Conservation (phyloP, 1,139 yeast species). For the Lodderomyces elongisporus region DNA sequence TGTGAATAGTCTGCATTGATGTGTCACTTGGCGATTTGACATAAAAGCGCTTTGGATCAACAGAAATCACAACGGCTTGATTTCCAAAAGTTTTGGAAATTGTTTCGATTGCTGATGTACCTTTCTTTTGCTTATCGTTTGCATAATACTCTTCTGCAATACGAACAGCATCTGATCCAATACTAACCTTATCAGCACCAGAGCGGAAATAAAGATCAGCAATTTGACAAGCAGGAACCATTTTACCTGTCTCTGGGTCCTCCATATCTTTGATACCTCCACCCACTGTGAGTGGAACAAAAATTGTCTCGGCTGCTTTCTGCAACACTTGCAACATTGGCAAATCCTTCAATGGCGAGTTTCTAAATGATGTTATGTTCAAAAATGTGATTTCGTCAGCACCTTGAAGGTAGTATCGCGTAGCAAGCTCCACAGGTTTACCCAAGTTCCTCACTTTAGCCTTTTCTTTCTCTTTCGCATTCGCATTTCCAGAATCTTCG, state of each 20-base stretch:
- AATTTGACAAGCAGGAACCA: constrained; percentile 79
- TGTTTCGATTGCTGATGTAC: constrained; percentile 83
- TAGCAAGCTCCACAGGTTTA: constrained; percentile 91
- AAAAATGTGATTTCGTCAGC: constrained; percentile 95
- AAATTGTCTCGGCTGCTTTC: constrained; percentile 79
- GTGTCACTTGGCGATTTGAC: constrained; percentile 57
- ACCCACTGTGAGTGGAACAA: constrained; percentile 95
- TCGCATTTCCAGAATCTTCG: too few relatives aligned
- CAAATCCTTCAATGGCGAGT: constrained; percentile 83
- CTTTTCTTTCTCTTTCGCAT: constrained; percentile 27
- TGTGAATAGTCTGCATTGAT: constrained; percentile 50
- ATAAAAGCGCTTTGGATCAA: constrained; percentile 88
- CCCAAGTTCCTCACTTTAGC: constrained; percentile 79
- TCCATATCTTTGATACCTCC: constrained; percentile 91
- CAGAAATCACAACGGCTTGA: constrained; percentile 96
- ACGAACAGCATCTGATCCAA: constrained; percentile 92
- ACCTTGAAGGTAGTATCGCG: constrained; percentile 84
- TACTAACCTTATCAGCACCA: constrained; percentile 96
- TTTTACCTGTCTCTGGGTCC: constrained; percentile 70
- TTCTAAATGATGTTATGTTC: constrained; percentile 91
- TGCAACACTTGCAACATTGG: constrained; percentile 91
- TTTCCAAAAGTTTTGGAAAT: constrained; percentile 88
- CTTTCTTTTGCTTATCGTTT: constrained; percentile 53
- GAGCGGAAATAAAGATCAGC: constrained; percentile 89
- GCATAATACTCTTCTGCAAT: constrained; percentile 82